Conservation (phyloP, 768 basidiomycete species). For the Candolleomyces aberdarensis region DNA sequence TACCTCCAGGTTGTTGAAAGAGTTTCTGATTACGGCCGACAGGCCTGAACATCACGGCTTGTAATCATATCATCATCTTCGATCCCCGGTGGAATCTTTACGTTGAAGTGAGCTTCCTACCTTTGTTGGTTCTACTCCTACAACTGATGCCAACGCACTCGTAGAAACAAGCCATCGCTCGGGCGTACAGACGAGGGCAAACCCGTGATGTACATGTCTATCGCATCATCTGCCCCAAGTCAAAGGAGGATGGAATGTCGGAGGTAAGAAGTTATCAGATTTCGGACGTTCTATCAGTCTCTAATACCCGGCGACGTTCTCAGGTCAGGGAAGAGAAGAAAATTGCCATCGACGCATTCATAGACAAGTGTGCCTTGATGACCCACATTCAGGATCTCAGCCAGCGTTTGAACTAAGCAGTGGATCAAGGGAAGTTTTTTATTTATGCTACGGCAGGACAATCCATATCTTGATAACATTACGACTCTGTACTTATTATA, state of each 20-base stretch:
- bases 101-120: constrained; percentile 1
- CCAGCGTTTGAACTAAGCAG: no score
- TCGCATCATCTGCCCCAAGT: neutral
- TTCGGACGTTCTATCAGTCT: neutral
- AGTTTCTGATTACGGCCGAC: no score
- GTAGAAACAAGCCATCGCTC: neutral
- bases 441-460: no score
- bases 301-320: neutral
- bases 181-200: neutral
- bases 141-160: no score
- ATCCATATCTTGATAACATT: no score
- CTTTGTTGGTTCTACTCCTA: no score
- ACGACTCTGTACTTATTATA: no score
- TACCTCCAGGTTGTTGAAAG: no score
- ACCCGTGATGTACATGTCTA: neutral
- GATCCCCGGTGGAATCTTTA: constrained; percentile 11
- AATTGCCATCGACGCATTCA: neutral
- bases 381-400: no score
- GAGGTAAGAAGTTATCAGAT: neutral
- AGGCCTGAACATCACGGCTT: constrained; percentile 5
- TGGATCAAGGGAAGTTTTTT: no score
- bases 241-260: neutral
- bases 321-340: neutral
- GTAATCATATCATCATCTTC: constrained; percentile 6
- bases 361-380: no score